A percentile compares a stretch with the other conserved stretches of the same genome.
Evolutionary conservation across 78 protist species (phyloP).

Genomic region (Corallochytrium limacisporum): DNA sequence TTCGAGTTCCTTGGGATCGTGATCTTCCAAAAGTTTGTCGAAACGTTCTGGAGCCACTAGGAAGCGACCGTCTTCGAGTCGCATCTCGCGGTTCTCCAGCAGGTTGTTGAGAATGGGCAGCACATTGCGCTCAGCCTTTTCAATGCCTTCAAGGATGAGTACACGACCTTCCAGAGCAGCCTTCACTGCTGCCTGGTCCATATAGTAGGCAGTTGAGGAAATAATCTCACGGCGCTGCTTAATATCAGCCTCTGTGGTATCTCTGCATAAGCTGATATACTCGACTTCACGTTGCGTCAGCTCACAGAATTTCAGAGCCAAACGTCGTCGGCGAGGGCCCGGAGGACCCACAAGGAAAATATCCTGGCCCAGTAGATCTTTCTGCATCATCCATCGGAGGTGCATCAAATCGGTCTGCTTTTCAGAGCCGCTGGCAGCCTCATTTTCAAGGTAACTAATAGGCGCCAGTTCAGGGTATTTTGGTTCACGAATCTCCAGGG

Average conservation of each 20-base stretch:
- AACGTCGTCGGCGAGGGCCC: slow-evolving; percentile 25
- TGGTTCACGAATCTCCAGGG: too few species aligned
- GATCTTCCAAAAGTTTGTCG: slow-evolving; percentile 11
- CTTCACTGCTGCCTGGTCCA: slow-evolving; percentile 37
- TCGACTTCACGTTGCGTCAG: slow-evolving; percentile 22
- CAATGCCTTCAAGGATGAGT: slow-evolving; percentile 59
- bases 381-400: slow-evolving; percentile 24
- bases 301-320: slow-evolving; percentile 44
- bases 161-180: slow-evolving; percentile 57
- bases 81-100: slow-evolving; percentile 69
- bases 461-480: too few species aligned
- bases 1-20: slow-evolving; percentile 11
- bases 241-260: slow-evolving; percentile 36
- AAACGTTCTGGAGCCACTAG: slow-evolving; percentile 19
- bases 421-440: too few species aligned
- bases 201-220: slow-evolving; percentile 9
- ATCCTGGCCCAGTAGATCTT: slow-evolving; percentile 43
- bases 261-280: slow-evolving; percentile 38
- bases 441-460: too few species aligned
- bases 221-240: slow-evolving; percentile 42
- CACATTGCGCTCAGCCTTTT: slow-evolving; percentile 47
- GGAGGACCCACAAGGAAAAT: slow-evolving; percentile 53
- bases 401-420: too few species aligned
- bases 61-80: slow-evolving; percentile 43
- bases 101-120: slow-evolving; percentile 52